Evolutionary conservation across 1,284 basidiomycete species (phyloP).

Genomic region (Trichosporon inkin): DNA sequence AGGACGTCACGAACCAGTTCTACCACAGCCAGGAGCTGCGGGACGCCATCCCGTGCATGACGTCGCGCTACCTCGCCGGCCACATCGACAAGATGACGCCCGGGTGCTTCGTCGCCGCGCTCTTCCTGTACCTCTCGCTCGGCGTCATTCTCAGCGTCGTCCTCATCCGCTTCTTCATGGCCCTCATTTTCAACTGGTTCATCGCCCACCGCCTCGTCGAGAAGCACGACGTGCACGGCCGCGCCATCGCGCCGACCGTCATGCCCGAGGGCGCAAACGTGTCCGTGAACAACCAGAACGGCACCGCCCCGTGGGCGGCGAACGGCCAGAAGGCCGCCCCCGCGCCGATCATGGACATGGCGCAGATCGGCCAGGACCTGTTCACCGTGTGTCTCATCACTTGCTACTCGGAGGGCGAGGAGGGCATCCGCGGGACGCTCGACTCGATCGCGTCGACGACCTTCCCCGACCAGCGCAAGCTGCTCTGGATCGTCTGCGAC

Average conservation of each 20-base stretch:
- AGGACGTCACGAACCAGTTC: slow-evolving; percentile 85
- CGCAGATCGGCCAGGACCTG: slow-evolving; percentile 86
- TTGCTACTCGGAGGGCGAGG: slow-evolving; percentile 95
- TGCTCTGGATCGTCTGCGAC: slow-evolving; percentile 92
- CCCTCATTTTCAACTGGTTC: slow-evolving; percentile 95
- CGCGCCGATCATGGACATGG: slow-evolving; percentile 68
- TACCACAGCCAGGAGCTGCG: slow-evolving; percentile 65
- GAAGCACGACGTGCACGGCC: slow-evolving; percentile 63
- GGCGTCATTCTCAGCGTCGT: slow-evolving; percentile 88
- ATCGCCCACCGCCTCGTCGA: slow-evolving; percentile 72
- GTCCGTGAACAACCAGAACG: slow-evolving; percentile 77
- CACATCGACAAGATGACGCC: slow-evolving; percentile 95
- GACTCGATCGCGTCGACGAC: slow-evolving; percentile 86
- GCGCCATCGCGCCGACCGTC: slow-evolving; percentile 85
- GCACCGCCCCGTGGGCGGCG: slow-evolving; percentile 85
- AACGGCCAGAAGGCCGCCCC: slow-evolving; percentile 43
- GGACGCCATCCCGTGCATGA: slow-evolving; percentile 70
- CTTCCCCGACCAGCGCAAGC: slow-evolving; percentile 86
- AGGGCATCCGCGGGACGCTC: slow-evolving; percentile 82
- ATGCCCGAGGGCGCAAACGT: slow-evolving; percentile 92
- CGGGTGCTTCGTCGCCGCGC: slow-evolving; percentile 85
- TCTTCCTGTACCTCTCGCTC: slow-evolving; percentile 88
- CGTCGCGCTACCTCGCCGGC: slow-evolving; percentile 81
- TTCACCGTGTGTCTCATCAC: slow-evolving; percentile 95
- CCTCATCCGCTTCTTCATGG: slow-evolving; percentile 89